These are phyloP conservation scores for Decorospora gaudefroyi DNA, from an alignment of 2,329 filamentous ascomycete species.

Conservation along the genomic window DNA sequence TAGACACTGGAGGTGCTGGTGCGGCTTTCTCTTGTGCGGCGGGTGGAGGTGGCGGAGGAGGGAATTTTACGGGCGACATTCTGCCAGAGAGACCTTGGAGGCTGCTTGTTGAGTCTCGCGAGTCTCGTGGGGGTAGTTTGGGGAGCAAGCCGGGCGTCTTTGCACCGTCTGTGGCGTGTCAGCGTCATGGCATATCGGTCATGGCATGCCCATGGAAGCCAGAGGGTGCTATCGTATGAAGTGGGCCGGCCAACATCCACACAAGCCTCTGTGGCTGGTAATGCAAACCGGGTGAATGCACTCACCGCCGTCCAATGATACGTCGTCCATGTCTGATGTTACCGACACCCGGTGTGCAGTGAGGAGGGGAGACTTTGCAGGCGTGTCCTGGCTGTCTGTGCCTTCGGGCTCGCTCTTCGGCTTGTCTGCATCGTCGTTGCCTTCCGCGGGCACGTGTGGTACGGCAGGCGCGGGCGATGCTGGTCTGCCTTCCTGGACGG, in stretches of 20 bases:
- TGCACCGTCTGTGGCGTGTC: constrained; percentile 33
- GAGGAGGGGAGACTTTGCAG: constrained; percentile 57
- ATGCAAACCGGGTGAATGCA: constrained; percentile 20
- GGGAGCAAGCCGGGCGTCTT: constrained; percentile 45
- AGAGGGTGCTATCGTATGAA: neutral
- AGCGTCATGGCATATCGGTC: constrained; percentile 14
- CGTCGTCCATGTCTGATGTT: constrained; percentile 63
- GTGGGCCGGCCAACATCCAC: constrained; percentile 8
- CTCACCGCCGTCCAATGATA: constrained; percentile 66
- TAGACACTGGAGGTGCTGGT: constrained; percentile 45
- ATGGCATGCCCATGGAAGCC: neutral
- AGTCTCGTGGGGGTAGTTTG: constrained; percentile 59
- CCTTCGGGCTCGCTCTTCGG: constrained; percentile 14
- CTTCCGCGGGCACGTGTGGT: constrained; percentile 19
- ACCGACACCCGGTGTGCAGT: constrained; percentile 61
- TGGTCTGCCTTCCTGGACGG: constrained; percentile 31
- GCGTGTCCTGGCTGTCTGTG: constrained; percentile 18
- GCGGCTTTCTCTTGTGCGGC: constrained; percentile 35
- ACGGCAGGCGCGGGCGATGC: constrained; percentile 30
- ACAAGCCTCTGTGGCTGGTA: neutral
- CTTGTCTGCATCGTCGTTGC: constrained; percentile 17
- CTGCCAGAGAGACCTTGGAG: constrained; percentile 72
- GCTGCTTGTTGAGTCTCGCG: constrained; percentile 46
- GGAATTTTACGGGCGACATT: constrained; percentile 65
- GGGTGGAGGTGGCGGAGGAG: constrained; percentile 45